Percentiles rank a stretch among this genome's conserved stretches.
Evolutionary conservation across 2,329 filamentous ascomycete species (phyloP).

Genomic region (Fusarium sacchari): DNA sequence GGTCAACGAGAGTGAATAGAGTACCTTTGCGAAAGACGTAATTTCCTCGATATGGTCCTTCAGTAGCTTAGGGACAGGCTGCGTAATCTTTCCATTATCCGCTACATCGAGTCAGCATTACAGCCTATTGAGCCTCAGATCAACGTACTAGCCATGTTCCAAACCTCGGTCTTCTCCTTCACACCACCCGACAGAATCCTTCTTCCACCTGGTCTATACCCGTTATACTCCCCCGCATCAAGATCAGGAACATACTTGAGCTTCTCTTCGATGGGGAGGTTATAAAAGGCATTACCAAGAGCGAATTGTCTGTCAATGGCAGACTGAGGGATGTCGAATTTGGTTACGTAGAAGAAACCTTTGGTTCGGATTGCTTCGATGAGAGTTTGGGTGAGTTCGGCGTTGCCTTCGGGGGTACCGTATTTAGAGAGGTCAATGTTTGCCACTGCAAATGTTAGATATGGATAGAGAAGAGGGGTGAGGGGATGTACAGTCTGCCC

Average conservation of each 20-base stretch:
- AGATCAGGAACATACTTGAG: slow-evolving; percentile 62
- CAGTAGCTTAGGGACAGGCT: slow-evolving; percentile 21
- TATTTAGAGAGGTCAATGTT: slow-evolving; percentile 50
- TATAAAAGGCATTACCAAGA: slow-evolving; percentile 63
- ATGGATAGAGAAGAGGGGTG: fast-evolving
- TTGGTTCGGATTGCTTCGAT: slow-evolving; percentile 50
- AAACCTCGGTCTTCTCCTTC: slow-evolving; percentile 52
- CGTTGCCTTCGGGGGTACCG: slow-evolving; percentile 46
- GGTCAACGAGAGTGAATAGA: too few species aligned
- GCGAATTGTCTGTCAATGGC: slow-evolving; percentile 69
- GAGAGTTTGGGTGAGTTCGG: slow-evolving; percentile 42
- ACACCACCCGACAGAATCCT: slow-evolving; percentile 50
- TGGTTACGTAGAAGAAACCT: slow-evolving; percentile 56
- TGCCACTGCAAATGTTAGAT: slow-evolving; percentile 38
- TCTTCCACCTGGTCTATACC: slow-evolving; percentile 61
- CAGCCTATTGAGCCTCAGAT: fast-evolving
- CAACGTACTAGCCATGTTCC: slow-evolving; percentile 51
- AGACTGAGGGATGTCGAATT: slow-evolving; percentile 68
- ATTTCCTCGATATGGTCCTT: slow-evolving; percentile 18
- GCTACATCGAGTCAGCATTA: slow-evolving; percentile 15
- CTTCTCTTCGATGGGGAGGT: slow-evolving; percentile 67
- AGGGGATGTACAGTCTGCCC: slow-evolving; percentile 48
- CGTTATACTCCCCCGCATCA: slow-evolving; percentile 65
- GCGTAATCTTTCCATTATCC: slow-evolving; percentile 45
- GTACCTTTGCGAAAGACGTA: slow-evolving; percentile 29